Evolutionary conservation across 2,329 filamentous ascomycete genomes (phyloP), one percentile per base, ranked within the genome.

Genomic region (Neoarthrinium moseri): DNA sequence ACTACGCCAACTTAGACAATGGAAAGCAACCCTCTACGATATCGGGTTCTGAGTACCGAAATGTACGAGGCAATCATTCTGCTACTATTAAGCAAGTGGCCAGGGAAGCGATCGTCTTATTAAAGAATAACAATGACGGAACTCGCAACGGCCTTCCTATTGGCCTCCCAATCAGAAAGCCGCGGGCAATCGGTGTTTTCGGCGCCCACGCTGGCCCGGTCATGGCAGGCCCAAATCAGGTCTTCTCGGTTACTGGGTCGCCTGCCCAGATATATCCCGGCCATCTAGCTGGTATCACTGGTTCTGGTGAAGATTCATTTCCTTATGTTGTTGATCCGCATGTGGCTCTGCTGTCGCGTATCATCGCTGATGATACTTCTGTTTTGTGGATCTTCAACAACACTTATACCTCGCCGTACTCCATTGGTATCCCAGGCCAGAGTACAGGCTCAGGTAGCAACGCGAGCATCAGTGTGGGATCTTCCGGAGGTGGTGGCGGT

Each of bases 61-160:
- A 52, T 21, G 50, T 52, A 6, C 50, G 50, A 18, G 40, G 43
- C 6, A 39, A 49, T 44, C 50, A 52, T 33, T 12, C n/a, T 33
- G 23, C 15, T 15, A 42, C 46, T 22, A 48, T 46, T 26, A 48
- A 45, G 33, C 34, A 42, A 6, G 43, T 38, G 12, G 45, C 42
- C 22, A 41, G 38, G 32, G 68, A 77, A 51, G 84, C 81, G 26
- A 83, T 77, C 22, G 80, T 86, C 15, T 70, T 87, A 10, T 64
- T 87, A 47, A 87, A 87, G 69, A 86, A 87, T 62, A 49, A 39
- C 29, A 38, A 47, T 29, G 34, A 15, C n/a, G n/a, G n/a, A n/a
- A n/a, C n/a, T n/a, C n/a, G n/a, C n/a, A n/a, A n/a, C n/a, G n/a
- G n/a, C n/a, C n/a, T n/a, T n/a, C n/a, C n/a, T n/a, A n/a, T n/a